phyloP scores from a whole-genome alignment of 768 basidiomycete genomes.

The Glaciozyma antarctica region DNA sequence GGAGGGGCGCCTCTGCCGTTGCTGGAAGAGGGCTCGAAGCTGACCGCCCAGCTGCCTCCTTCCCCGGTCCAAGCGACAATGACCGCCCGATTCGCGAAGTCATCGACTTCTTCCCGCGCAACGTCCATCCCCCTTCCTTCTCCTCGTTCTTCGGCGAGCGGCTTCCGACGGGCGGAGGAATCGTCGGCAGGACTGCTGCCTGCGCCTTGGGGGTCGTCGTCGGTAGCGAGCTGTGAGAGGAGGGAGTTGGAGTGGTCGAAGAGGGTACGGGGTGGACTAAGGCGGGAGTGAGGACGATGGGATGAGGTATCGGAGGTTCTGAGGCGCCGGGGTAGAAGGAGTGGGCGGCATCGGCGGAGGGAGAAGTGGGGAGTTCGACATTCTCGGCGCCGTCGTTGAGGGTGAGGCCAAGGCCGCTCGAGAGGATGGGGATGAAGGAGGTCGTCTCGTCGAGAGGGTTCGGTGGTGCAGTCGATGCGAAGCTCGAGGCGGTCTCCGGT shows the following conservation, averaged over 20 bases:
- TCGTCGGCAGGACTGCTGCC: background rate
- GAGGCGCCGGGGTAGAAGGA: background rate
- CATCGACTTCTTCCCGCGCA: conserved; percentile 1
- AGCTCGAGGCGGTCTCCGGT: conserved; percentile 7
- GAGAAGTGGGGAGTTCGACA: background rate
- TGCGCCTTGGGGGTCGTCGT: background rate
- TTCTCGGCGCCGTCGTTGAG: conserved; percentile 1
- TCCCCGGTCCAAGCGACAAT: background rate
- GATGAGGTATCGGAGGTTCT: background rate
- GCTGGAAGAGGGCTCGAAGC: background rate
- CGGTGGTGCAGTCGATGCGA: conserved; percentile 10
- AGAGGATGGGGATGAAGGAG: background rate
- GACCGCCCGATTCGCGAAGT: background rate
- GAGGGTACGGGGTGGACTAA: background rate
- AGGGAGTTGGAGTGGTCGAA: background rate
- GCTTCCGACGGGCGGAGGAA: background rate
- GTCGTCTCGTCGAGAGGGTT: background rate
- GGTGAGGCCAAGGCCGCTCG: conserved; percentile 1
- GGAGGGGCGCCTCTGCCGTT: background rate
- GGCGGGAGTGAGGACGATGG: conserved; percentile 7
- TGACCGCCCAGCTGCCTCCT: background rate
- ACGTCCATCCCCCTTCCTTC: conserved; percentile 3
- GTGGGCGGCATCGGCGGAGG: background rate
- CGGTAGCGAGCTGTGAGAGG: background rate
- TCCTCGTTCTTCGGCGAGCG: background rate